Percentiles rank a stretch among this genome's conserved stretches.
Conservation (phyloP, 768 basidiomycete species). For the Phlebiopsis flavidoalba region DNA sequence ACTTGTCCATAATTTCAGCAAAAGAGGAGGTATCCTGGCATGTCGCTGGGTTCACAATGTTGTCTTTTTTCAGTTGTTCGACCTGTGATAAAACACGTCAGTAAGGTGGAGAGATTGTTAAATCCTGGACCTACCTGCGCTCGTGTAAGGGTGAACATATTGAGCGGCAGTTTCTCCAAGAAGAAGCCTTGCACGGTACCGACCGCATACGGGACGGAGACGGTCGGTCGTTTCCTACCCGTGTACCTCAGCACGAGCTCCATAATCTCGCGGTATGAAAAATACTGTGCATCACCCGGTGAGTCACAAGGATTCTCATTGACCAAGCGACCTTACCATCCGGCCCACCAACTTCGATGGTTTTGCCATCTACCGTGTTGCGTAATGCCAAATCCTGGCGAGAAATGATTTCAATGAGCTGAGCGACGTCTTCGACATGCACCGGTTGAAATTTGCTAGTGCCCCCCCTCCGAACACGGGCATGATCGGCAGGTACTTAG, state of each 20-base stretch:
- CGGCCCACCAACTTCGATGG: slow-evolving; percentile 46
- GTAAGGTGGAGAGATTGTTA: background rate
- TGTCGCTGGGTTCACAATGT: slow-evolving; percentile 38
- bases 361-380: slow-evolving; percentile 33
- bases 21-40: slow-evolving; percentile 26
- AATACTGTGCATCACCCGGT: slow-evolving; percentile 45
- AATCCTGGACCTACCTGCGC: slow-evolving; percentile 46
- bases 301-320: slow-evolving; percentile 21
- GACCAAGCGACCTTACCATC: slow-evolving; percentile 33
- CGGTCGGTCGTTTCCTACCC: slow-evolving; percentile 46
- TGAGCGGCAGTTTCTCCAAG: slow-evolving; percentile 57
- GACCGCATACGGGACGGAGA: slow-evolving; percentile 59
- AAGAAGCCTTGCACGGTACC: slow-evolving; percentile 63
- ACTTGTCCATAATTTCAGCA: slow-evolving; percentile 32
- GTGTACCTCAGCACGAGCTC: slow-evolving; percentile 52
- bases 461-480: slow-evolving; percentile 80
- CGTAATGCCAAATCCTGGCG: slow-evolving; percentile 37
- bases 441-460: slow-evolving; percentile 64
- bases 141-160: slow-evolving; percentile 63
- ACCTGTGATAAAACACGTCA: slow-evolving; percentile 34
- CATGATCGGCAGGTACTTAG: slow-evolving; percentile 58
- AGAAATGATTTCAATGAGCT: slow-evolving; percentile 52
- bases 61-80: slow-evolving; percentile 57
- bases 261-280: slow-evolving; percentile 66
- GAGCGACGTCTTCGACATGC: slow-evolving; percentile 64